These are phyloP conservation scores for Boletus pseudo-olivaceus DNA, from an alignment of 768 basidiomycete species.

Conservation along the genomic window DNA sequence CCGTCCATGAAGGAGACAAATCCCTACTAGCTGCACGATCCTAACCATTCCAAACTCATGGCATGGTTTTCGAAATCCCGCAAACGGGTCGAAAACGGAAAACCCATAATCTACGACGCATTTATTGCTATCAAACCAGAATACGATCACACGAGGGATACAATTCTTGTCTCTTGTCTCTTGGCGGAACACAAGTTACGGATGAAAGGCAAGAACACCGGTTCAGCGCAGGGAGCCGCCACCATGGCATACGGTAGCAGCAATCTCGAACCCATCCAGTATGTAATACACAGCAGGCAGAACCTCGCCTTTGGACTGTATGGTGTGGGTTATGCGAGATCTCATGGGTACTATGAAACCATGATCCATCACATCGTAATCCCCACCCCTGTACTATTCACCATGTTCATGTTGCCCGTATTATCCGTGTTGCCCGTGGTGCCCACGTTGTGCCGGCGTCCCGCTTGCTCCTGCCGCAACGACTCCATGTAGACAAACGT, in stretches of 20 bases:
- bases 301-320: no score
- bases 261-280: not conserved
- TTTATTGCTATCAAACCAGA: constrained; percentile 5
- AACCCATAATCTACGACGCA: not conserved
- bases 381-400: no score
- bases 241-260: no score
- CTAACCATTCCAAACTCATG: constrained; percentile 10
- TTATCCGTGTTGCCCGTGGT: no score
- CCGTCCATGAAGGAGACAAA: not conserved
- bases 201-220: no score
- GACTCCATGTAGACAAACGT: constrained; percentile 24
- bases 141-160: not conserved
- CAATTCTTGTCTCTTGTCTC: constrained; percentile 1
- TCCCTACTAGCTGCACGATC: no score
- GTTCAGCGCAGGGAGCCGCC: not conserved
- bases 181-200: not conserved
- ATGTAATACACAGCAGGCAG: not conserved
- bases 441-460: no score
- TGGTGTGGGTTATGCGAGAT: no score
- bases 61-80: not conserved
- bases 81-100: not conserved
- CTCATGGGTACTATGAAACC: not conserved
- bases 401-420: not conserved
- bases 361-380: not conserved
- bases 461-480: constrained; percentile 10